Base-by-base conservation (phyloP, 2,329 filamentous ascomycete species). In the Dryadomyces sulphureus region DNA sequence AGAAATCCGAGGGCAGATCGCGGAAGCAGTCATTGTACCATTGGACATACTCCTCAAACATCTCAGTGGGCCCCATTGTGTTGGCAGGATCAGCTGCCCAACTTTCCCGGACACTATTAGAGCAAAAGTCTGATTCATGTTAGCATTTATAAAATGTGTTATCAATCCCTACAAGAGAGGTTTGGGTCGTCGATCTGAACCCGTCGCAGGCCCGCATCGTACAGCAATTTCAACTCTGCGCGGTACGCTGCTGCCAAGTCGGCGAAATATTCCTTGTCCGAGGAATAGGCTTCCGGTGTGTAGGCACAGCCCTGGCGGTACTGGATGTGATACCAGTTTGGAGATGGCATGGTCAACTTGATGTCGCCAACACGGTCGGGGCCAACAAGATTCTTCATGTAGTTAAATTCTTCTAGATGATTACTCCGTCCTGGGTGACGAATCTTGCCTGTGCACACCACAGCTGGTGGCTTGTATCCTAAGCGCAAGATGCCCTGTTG, bases 11-110 rank as follows among this genome's bases (percentile, higher is more conserved):
- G 0, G 81, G 79, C 0, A 77, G 68, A 51, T 69, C 67, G 24
- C 67, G 63, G 54, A 84, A 70, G 58, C 75, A 79, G 58, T 81
- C 77, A 57, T 86, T 86, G 68, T 86, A 84, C 54, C 82, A 74
- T 59, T 75, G 72, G 60, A 87, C 74, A 58, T 87, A 87, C 27
- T 74, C 69, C 54, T 81, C 75, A 43, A 87, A 72, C 52, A 84
- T 72, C 50, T 75, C 72, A 34, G 83, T 77, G 12, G 79, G 69
- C 65, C 53, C 81, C 80, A 20, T 70, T 69, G 47, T 72, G 66
- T 63, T 69, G 56, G 47, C 67, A 76, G 24, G 27, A 32, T 32
- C 27, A 14, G 27, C 27, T 7, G 7, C 27, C 27, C 27, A 32
- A 14, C 75, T 75, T 46, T 68, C 63, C 16, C 79, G 63, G 75